A percentile compares a stretch with the other conserved stretches of the same genome.
These are phyloP conservation scores for Endoconidiophora laricicola DNA, from an alignment of 2,329 filamentous ascomycete species.

Conservation along the genomic window DNA sequence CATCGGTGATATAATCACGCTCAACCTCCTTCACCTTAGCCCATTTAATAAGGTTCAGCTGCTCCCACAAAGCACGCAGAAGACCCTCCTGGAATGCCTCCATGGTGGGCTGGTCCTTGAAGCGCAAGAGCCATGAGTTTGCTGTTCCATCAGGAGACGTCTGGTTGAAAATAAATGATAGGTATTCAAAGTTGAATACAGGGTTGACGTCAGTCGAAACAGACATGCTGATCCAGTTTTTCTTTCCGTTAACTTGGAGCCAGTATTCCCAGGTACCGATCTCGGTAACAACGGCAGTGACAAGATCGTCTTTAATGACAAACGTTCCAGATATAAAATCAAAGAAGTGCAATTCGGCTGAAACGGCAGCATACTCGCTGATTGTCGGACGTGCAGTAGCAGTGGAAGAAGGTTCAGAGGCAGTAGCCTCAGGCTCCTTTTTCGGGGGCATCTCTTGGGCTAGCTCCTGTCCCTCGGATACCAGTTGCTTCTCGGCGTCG, in stretches of 20 bases:
- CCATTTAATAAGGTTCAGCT: constrained; percentile 89
- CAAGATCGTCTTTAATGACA: constrained; percentile 55
- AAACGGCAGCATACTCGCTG: constrained; percentile 58
- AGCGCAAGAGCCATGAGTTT: constrained; percentile 88
- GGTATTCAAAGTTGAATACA: constrained; percentile 95
- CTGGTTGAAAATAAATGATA: constrained; percentile 99
- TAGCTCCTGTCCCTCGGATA: constrained; percentile 31
- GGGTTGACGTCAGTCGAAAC: constrained; percentile 88
- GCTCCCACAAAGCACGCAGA: constrained; percentile 94
- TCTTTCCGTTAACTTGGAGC: constrained; percentile 67
- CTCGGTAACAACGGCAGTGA: constrained; percentile 69
- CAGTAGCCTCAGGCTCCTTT: background rate
- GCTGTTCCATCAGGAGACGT: constrained; percentile 77
- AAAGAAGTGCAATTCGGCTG: constrained; percentile 80
- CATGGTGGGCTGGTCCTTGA: constrained; percentile 64
- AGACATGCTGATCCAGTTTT: constrained; percentile 73
- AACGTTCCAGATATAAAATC: constrained; percentile 82
- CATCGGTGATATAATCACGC: constrained; percentile 83
- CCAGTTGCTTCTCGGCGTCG: constrained; percentile 24
- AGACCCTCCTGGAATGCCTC: constrained; percentile 85
- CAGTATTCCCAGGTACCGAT: constrained; percentile 89
- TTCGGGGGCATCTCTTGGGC: background rate
- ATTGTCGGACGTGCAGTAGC: constrained; percentile 38
- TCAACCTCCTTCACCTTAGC: constrained; percentile 81
- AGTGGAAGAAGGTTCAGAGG: background rate